phyloP scores from a whole-genome alignment of 768 basidiomycete genomes.

The Pleurotus sapidus region DNA sequence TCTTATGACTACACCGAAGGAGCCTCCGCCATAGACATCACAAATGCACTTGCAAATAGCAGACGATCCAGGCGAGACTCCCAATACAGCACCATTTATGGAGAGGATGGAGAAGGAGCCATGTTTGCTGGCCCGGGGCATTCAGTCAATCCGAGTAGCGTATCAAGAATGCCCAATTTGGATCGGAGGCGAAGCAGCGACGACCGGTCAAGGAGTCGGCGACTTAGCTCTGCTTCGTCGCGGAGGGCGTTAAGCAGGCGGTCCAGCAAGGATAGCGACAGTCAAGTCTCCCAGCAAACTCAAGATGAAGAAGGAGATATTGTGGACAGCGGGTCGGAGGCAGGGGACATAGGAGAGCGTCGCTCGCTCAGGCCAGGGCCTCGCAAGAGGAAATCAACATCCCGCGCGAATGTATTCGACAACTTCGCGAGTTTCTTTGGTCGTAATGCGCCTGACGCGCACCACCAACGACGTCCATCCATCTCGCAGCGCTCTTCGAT shows the following conservation, averaged over 20 bases:
- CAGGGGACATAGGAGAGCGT: constrained; percentile 29
- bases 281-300: constrained; percentile 39
- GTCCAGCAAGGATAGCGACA: constrained; percentile 46
- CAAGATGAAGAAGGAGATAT: constrained; percentile 30
- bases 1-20: constrained; percentile 82
- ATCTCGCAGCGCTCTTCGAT: constrained; percentile 55
- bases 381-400: constrained; percentile 28
- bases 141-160: constrained; percentile 70
- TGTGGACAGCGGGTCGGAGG: constrained; percentile 16
- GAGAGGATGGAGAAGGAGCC: constrained; percentile 56
- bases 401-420: constrained; percentile 51
- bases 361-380: constrained; percentile 22
- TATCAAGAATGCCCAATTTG: constrained; percentile 70
- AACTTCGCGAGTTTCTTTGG: constrained; percentile 70
- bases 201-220: constrained; percentile 44
- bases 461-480: constrained; percentile 46
- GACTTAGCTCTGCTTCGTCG: constrained; percentile 50
- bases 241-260: constrained; percentile 31
- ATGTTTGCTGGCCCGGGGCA: constrained; percentile 81
- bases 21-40: constrained; percentile 74
- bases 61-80: constrained; percentile 65
- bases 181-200: constrained; percentile 55
- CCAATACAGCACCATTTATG: constrained; percentile 55
- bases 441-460: constrained; percentile 39
- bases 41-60: constrained; percentile 50